phyloP scores from a whole-genome alignment of 495 filamentous ascomycete species.

The Clohesyomyces aquaticus region DNA sequence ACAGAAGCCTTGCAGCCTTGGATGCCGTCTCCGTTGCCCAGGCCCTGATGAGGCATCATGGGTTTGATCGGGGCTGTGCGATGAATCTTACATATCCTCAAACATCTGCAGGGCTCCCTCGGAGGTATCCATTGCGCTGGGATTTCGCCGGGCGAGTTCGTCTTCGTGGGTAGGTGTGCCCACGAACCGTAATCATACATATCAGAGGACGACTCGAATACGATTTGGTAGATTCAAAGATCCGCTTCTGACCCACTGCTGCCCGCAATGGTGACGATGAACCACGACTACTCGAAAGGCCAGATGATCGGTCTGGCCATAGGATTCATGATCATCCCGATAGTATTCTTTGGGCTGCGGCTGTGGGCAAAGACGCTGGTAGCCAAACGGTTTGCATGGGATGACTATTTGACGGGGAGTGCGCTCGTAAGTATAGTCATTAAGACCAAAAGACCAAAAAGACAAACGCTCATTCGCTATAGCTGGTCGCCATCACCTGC shows the following conservation, averaged over 20 bases:
- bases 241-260: not conserved
- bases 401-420: conserved; percentile 7
- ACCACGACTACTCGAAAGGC: conserved; percentile 4
- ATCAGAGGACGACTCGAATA: not conserved
- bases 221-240: not conserved
- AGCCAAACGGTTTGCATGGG: conserved; percentile 7
- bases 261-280: not conserved
- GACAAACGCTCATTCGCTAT: not conserved
- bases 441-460: not conserved
- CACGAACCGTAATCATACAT: not conserved
- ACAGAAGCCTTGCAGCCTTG: not conserved
- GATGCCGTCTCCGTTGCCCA: not conserved
- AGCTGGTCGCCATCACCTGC: conserved; percentile 9
- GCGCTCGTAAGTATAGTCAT: conserved; percentile 10
- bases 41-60: not conserved
- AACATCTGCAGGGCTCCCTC: not conserved
- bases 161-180: not conserved
- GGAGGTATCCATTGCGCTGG: not conserved
- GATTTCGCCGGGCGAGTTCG: not conserved
- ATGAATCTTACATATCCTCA: not conserved
- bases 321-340: conserved; percentile 4
- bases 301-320: conserved; percentile 8
- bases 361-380: conserved; percentile 9
- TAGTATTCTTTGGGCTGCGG: conserved; percentile 6
- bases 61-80: not conserved